A percentile compares a stretch with the other conserved stretches of the same genome.
Evolutionary conservation across 2,329 filamentous ascomycete species (phyloP).

Genomic region (Hypoxylon sp.): DNA sequence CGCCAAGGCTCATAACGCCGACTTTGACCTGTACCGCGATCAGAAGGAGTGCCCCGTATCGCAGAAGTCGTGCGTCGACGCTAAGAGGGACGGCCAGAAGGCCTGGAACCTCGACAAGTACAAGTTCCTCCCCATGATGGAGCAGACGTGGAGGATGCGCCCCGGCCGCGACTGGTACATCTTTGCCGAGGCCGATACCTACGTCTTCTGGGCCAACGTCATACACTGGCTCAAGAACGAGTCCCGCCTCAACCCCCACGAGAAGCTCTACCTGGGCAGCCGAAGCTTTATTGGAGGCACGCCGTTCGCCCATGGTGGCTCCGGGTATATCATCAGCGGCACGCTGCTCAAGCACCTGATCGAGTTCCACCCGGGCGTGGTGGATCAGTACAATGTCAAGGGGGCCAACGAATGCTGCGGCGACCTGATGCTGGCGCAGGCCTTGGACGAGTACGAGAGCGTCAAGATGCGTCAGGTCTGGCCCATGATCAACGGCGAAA

Average conservation of each 20-base stretch:
- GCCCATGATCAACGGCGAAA: conserved; percentile 65
- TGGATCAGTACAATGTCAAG: conserved; percentile 56
- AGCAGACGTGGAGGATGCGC: conserved; percentile 62
- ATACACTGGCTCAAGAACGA: conserved; percentile 56
- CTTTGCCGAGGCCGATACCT: conserved; percentile 67
- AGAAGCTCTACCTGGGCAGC: conserved; percentile 60
- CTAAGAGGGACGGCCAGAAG: conserved; percentile 44
- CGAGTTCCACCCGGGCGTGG: conserved; percentile 52
- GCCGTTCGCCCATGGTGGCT: conserved; percentile 65
- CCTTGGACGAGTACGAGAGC: conserved; percentile 54
- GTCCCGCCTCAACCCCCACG: conserved; percentile 51
- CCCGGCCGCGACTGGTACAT: conserved; percentile 65
- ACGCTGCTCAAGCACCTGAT: conserved; percentile 59
- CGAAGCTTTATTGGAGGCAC: conserved; percentile 55
- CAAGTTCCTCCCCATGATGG: conserved; percentile 67
- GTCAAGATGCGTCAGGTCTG: conserved; percentile 54
- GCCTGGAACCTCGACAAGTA: conserved; percentile 67
- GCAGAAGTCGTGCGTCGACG: conserved; percentile 54
- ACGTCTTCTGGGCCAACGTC: conserved; percentile 63
- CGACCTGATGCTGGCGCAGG: conserved; percentile 59
- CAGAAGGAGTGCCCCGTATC: conserved; percentile 57
- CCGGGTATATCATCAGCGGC: conserved; percentile 63
- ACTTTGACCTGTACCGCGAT: conserved; percentile 56
- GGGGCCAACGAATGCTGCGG: conserved; percentile 59
- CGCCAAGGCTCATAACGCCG: conserved; percentile 50